Base-by-base conservation (phyloP, 1,139 yeast genomes). In the Sugiyamaella novakii region DNA sequence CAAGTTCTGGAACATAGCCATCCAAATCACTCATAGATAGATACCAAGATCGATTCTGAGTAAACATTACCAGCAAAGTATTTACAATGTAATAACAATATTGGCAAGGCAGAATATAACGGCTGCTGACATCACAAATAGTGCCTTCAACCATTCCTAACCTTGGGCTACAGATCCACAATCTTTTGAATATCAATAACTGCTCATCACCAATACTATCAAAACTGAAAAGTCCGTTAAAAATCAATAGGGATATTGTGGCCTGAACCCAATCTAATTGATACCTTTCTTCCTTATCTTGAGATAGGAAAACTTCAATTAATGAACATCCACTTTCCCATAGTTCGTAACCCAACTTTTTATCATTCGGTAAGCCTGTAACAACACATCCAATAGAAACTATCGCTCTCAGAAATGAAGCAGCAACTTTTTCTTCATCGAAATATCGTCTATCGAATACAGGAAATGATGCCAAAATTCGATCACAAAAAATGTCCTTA, bases 311-410 rank as follows among this genome's bases (percentile, higher is more conserved):
- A 11, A 45, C 49, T 7, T 45, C 48, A 2, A 48, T 38, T 8
- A 48, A 19, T 17, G 49, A 36, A 25, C 29, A 15, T n/a, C 52
- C 49, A 18, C 49, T 39, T 14, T 44, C 49, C 52, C 52, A 48
- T 17, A 48, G 25, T 19, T 48, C 49, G n/a, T 43, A 38, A 5
- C 52, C 52, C 12, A 48, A 15, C 11, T 47, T 33, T 11, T 39
- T 25, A 40, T 48, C 52, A 19, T 43, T 46, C 2, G 46, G 41
- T 15, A 48, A 29, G 10, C 52, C 52, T 11, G 52, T 48, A 10
- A 41, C 43, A 18, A 48, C 38, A 29, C 52, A 48, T 3, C 52
- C 52, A 29, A 48, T 45, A 18, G 49, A 40, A 11, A 44, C 52
- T 29, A 48, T 12, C 2, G 52, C 44, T 12, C 52, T 38, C n/a